Evolutionary conservation across 345 rosid genomes (phyloP), one percentile per base, ranked within the genome.

Genomic region (Streptanthus diversifolius): DNA sequence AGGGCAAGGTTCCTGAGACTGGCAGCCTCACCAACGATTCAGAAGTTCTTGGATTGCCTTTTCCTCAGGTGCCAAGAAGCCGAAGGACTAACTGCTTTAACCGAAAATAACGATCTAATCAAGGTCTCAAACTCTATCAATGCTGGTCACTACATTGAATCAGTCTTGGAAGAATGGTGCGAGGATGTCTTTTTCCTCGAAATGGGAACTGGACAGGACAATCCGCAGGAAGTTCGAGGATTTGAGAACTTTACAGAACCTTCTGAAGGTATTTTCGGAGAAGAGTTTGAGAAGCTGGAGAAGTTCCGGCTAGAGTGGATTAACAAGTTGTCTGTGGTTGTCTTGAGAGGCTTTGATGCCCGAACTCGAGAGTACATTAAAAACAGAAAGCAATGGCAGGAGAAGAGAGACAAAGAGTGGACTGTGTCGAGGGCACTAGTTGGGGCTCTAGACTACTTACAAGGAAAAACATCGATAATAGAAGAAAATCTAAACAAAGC

Each of bases 171-270:
- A 72, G 93, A 90, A 75, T 88, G 96, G 98, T 81, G 84, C 35
- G 99, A 91, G 70, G 99, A 91, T 68, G 84, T 91, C 3, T 90
- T 90, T 74, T 91, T 91, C 68, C 82, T 95, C 1, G 98, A 91
- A 81, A 73, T 95, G 88, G 87, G 84, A 49, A 70, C 66, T 40
- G 81, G 72, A 64, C 68, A 80, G 58, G 54, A 74, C 33, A 77
- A 84, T 77, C 82, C 79, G 54, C 64, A 54, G 45, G 89, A 73
- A 80, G 21, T 27, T 32, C 58, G 79, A 19, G 54, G 63, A 39
- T 13, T 55, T n/a, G 81, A 82, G 44, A 61, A 56, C 19, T 58
- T 27, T 40, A 60, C 57, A n/a, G 63, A 51, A 37, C 41, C 74
- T 58, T 82, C 79, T 49, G 80, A 65, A 66, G 81, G 88, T 64